Evolutionary conservation across 2,329 filamentous ascomycete genomes (phyloP).

Genomic region (Colletotrichum acutatum): DNA sequence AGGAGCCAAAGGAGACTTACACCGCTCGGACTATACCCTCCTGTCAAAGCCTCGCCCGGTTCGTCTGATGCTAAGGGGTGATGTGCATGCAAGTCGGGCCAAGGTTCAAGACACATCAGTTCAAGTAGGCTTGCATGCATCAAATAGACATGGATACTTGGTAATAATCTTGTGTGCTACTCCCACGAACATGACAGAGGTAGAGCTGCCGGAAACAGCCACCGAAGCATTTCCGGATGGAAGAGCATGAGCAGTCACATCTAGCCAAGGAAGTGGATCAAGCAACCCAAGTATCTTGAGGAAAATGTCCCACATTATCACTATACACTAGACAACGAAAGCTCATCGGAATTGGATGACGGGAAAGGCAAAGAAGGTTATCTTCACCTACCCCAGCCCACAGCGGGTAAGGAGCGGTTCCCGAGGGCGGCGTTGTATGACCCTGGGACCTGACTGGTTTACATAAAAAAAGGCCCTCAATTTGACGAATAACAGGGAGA

Average conservation of each 20-base stretch:
- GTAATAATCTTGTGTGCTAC: too few relatives aligned
- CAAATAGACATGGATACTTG: too few relatives aligned
- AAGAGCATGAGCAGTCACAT: too few relatives aligned
- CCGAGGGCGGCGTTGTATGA: not conserved
- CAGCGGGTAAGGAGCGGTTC: not conserved
- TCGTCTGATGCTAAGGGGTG: too few relatives aligned
- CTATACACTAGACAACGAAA: not conserved
- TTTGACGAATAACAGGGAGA: not conserved
- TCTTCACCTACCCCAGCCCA: not conserved
- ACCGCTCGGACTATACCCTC: not conserved
- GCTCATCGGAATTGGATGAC: not conserved
- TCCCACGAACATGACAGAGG: too few relatives aligned
- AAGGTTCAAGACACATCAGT: too few relatives aligned
- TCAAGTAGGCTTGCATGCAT: too few relatives aligned
- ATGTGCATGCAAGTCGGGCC: too few relatives aligned
- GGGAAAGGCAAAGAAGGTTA: not conserved
- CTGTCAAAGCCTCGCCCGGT: not conserved
- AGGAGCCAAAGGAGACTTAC: not conserved
- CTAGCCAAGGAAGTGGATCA: not conserved
- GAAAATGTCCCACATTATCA: not conserved
- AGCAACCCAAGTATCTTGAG: not conserved
- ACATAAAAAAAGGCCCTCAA: not conserved
- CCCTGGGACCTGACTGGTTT: not conserved
- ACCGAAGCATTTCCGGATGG: too few relatives aligned
- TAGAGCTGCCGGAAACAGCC: too few relatives aligned